Base-by-base conservation (phyloP, 768 basidiomycete species). In the Mrakia gelida region DNA sequence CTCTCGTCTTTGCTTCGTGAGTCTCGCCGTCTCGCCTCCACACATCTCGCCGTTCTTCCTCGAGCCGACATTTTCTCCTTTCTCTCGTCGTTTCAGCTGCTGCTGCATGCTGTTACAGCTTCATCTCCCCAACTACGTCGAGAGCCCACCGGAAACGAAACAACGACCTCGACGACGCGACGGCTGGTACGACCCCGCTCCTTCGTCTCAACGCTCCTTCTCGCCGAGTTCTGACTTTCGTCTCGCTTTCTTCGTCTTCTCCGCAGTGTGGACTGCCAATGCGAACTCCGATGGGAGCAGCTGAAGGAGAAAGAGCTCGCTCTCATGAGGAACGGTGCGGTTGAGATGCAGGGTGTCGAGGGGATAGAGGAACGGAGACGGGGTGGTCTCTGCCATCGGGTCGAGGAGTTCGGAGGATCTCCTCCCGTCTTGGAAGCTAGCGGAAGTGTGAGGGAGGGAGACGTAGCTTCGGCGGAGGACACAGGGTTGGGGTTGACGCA, bases 1-100 rank as follows among this genome's bases (percentile, higher is more conserved):
- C 56, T 8, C 49, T 73, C 28, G 54, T 56, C 18, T 16, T 73
- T 26, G 73, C 73, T 21, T 73, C 73, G 73, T 73, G 13, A 59
- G 52, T 59, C 18, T 16, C 49, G 16, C 49, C 15, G 9, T 21
- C 16, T 7, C 3, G 18, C 2, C 15, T 16, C 45, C 45, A 49
- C 7, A 10, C 71, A 10, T 49, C 41, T 52, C 43, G 45, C 11
- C 18, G 56, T 59, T 16, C n/a, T 73, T 21, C 61, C 56, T 56
- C 59, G 13, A 59, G 52, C n/a, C 7, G n/a, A n/a, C n/a, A n/a
- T 52, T 52, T 13, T 16, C 18, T 52, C 18, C 15, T 52, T 52
- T 21, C 65, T 34, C 38, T 34, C 65, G 32, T 45, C 45, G 41
- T 32, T 18, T 1, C 65, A 67, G 65, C 28, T 67, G 65, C 65